These are phyloP conservation scores for Trametes pubescens DNA, from an alignment of 1,284 basidiomycete genomes.

Conservation along the genomic window DNA sequence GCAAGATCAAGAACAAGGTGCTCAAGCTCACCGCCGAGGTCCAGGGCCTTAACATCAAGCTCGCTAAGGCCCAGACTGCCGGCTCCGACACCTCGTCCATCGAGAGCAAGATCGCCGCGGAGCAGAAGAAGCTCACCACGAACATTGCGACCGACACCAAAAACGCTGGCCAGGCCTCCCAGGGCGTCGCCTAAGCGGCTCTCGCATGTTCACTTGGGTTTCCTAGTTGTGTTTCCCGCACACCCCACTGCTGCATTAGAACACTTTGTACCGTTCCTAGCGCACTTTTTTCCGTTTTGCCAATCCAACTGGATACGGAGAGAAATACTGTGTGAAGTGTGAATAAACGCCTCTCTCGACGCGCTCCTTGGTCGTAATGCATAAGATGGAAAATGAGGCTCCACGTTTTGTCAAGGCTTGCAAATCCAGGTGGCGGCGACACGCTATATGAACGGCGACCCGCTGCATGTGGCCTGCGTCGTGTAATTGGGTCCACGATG, in stretches of 20 bases:
- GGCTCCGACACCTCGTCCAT: slow-evolving; percentile 45
- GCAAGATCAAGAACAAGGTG: slow-evolving; percentile 63
- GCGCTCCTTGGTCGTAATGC: too few species aligned
- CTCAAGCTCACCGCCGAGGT: slow-evolving; percentile 55
- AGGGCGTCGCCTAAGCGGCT: slow-evolving; percentile 39
- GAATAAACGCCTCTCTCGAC: too few species aligned
- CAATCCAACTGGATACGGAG: slow-evolving; percentile 30
- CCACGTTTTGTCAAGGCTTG: too few species aligned
- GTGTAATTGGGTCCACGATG: too few species aligned
- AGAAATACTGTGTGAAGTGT: slow-evolving; percentile 13
- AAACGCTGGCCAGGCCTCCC: slow-evolving; percentile 45
- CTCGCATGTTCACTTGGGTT: not conserved
- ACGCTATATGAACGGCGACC: too few species aligned
- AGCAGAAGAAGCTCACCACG: slow-evolving; percentile 47
- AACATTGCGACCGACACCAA: slow-evolving; percentile 49
- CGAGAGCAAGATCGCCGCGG: slow-evolving; percentile 42
- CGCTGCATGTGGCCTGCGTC: too few species aligned
- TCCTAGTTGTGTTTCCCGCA: slow-evolving; percentile 22
- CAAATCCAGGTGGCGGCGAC: too few species aligned
- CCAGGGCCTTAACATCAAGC: slow-evolving; percentile 51
- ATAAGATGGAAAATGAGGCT: too few species aligned
- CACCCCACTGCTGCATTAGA: slow-evolving; percentile 28
- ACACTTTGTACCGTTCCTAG: slow-evolving; percentile 32
- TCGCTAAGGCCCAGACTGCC: slow-evolving; percentile 49
- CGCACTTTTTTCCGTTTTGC: slow-evolving; percentile 23